Evolutionary conservation across 768 basidiomycete species (phyloP).

Genomic region (Filobasidium wieringae): DNA sequence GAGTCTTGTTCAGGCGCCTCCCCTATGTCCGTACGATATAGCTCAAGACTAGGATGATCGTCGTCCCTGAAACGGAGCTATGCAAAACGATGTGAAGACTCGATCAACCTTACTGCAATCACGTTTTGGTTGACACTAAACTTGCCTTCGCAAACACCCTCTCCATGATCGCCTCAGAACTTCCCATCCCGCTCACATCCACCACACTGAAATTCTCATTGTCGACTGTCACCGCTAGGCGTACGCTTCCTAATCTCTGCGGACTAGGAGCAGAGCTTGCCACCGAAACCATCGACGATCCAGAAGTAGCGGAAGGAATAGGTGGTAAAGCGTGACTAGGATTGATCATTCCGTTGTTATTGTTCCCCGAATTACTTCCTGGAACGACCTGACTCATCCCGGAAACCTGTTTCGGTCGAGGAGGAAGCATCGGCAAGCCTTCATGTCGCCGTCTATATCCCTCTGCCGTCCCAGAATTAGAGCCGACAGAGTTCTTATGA

Average conservation of each 20-base stretch:
- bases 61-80: slow-evolving; percentile 55
- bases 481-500: neutral
- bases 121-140: neutral
- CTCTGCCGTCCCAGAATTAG: neutral
- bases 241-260: slow-evolving; percentile 16
- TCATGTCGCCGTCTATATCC: neutral
- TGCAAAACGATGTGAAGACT: neutral
- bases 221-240: slow-evolving; percentile 34
- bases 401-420: neutral
- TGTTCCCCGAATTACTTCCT: no score
- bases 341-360: no score
- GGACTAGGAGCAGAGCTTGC: neutral
- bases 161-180: slow-evolving; percentile 32
- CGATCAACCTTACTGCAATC: neutral
- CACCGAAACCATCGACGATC: neutral
- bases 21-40: slow-evolving; percentile 81
- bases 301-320: no score
- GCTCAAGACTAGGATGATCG: slow-evolving; percentile 60
- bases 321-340: no score
- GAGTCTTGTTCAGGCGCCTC: slow-evolving; percentile 62
- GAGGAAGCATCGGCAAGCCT: neutral
- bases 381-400: neutral
- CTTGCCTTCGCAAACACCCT: slow-evolving; percentile 33
- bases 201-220: slow-evolving; percentile 36
- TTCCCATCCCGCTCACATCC: slow-evolving; percentile 33